These are phyloP conservation scores for Auricularia sp. DNA, from an alignment of 768 basidiomycete species.

Conservation along the genomic window DNA sequence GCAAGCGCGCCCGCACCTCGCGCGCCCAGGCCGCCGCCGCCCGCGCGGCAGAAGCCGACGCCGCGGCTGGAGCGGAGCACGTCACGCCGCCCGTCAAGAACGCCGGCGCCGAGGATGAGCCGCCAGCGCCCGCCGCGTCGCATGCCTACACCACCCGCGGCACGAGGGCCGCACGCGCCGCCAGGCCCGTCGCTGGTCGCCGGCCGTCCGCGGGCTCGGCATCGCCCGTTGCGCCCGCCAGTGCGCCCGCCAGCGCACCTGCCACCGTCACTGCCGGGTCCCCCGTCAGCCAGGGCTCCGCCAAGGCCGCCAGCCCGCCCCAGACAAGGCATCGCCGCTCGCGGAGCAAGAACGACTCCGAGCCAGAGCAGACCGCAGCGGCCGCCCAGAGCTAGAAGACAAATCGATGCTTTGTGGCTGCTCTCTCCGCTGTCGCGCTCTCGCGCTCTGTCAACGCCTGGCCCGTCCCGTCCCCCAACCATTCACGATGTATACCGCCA, in stretches of 20 bases:
- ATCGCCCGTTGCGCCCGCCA: not conserved
- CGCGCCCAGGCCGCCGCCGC: not conserved
- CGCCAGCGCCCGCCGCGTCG: not conserved
- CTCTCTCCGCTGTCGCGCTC: not conserved
- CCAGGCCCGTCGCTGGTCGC: not conserved
- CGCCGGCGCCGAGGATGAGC: not conserved
- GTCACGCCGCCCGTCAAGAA: not conserved
- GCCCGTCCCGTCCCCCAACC: not conserved
- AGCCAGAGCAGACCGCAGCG: not conserved
- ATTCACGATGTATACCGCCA: not conserved
- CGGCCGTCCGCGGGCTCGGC: not conserved
- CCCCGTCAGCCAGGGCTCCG: not conserved
- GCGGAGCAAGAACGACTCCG: not conserved
- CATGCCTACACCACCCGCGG: not conserved
- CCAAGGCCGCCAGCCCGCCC: not conserved
- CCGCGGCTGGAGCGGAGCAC: not conserved
- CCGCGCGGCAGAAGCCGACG: not conserved
- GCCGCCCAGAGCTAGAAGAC: not conserved
- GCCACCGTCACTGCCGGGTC: not conserved
- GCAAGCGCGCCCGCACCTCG: not conserved
- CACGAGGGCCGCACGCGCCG: not conserved
- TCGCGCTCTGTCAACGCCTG: not conserved
- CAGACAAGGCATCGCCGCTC: not conserved
- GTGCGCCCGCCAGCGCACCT: not conserved
- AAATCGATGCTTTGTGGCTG: not conserved